These are phyloP conservation scores for Kurtzmaniella natalensis DNA, from an alignment of 1,139 yeast genomes.

Conservation along the genomic window DNA sequence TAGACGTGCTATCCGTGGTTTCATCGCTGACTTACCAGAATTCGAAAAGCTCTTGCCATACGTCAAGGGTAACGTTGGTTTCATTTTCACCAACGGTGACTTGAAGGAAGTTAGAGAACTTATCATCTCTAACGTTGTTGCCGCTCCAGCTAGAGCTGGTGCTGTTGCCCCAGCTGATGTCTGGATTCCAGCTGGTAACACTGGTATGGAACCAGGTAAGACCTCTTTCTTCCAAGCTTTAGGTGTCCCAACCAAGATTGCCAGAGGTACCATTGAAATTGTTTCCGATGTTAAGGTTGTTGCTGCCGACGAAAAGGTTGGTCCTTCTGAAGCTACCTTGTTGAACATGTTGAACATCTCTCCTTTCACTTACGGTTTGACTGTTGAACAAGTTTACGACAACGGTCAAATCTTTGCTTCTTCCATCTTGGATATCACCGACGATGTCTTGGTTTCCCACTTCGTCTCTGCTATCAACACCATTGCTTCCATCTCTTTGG, in stretches of 20 bases:
- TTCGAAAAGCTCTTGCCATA: conserved; percentile 91
- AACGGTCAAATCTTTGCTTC: conserved; percentile 98
- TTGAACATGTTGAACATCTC: conserved; percentile 99
- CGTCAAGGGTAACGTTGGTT: conserved; percentile 98
- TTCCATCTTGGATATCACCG: conserved; percentile 95
- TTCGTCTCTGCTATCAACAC: conserved; percentile 88
- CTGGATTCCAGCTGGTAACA: conserved; percentile 98
- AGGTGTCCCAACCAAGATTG: conserved; percentile 99
- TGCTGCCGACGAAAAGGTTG: conserved; percentile 80
- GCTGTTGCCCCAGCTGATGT: conserved; percentile 98
- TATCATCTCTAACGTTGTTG: conserved; percentile 88
- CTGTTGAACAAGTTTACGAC: conserved; percentile 95
- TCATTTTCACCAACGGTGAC: conserved; percentile 97
- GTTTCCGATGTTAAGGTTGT: conserved; percentile 96
- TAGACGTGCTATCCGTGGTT: conserved; percentile 98
- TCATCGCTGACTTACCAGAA: conserved; percentile 91
- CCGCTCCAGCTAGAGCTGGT: conserved; percentile 99
- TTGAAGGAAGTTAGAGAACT: conserved; percentile 88
- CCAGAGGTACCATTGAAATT: conserved; percentile 99
- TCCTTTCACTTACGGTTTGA: conserved; percentile 99
- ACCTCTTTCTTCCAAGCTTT: conserved; percentile 99
- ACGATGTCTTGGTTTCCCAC: conserved; percentile 91
- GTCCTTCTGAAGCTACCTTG: conserved; percentile 98
- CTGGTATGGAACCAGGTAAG: conserved; percentile 99
- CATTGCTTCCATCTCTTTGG: conserved; percentile 95